Evolutionary conservation across 805 yeast species (phyloP).

Genomic region (Myxozyma sirexii): DNA sequence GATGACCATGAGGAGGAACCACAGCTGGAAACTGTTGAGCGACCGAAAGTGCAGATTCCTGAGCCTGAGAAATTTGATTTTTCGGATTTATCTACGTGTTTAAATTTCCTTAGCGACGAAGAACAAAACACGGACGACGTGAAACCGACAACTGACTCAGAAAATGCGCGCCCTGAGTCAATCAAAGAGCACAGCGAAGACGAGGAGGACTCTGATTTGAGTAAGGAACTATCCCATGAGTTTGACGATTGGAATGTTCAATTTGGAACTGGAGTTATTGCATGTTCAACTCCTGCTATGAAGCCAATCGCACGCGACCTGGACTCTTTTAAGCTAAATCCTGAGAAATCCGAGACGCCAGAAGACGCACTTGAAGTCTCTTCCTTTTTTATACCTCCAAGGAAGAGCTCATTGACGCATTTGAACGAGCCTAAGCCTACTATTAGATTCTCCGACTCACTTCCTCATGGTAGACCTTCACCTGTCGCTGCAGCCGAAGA

Average conservation of each 20-base stretch:
- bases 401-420: not conserved
- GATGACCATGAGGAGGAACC: not conserved
- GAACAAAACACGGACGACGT: not conserved
- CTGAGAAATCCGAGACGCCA: not conserved
- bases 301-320: not conserved
- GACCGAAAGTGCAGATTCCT: slow-evolving; percentile 1
- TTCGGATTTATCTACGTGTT: slow-evolving; percentile 22
- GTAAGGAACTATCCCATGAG: not conserved
- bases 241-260: not conserved
- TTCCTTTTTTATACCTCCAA: not conserved
- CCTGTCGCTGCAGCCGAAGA: no score
- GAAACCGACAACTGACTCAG: not conserved
- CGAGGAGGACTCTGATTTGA: not conserved
- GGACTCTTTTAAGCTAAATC: not conserved
- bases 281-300: slow-evolving; percentile 16
- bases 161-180: not conserved
- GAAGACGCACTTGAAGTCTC: not conserved
- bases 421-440: not conserved
- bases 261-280: not conserved
- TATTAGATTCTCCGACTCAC: not conserved
- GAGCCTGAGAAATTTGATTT: slow-evolving; percentile 16
- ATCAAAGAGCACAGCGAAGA: not conserved
- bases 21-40: not conserved
- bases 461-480: no score
- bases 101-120: slow-evolving; percentile 8